Evolutionary conservation across 495 filamentous ascomycete species (phyloP), one percentile per base, ranked within the genome.

Genomic region (Daldinia bambusicola): DNA sequence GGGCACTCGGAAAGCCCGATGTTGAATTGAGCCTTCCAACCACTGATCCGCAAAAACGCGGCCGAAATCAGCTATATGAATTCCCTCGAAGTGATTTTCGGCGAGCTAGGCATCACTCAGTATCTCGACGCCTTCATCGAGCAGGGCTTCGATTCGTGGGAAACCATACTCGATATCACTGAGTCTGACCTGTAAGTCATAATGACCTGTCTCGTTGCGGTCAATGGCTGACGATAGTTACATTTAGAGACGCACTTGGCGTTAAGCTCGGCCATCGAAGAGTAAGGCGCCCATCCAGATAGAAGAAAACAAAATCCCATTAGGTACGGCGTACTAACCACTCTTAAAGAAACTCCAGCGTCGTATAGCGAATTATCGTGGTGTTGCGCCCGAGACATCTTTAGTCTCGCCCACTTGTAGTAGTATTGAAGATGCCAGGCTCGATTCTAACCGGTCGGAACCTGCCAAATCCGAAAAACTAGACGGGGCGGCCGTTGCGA

Each of bases 111-210:
- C 70, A 86, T 94, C 75, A 82, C 83, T 77, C 88, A 92, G 76
- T 94, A 94, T 77, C 84, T 91, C 61, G 83, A 89, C 60, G 76
- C 77, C 66, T 91, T 94, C 69, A 75, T 91, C 30, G 87, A 89
- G 16, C 91, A 93, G 75, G 91, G 91, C 18, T 94, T 94, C 74
- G 91, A 94, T 77, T 88, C 88, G 40, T 94, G 91, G 91, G 90
- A 93, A 38, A 92, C 90, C 5, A 85, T 93, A 48, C 80, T 92
- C 58, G 91, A 93, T 59, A 92, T 94, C 52, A 92, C 90, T 50
- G 91, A 94, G 78, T 89, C 90, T 41, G 91, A 94, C 78, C 82
- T 94, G 88, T 92, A 82, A 77, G 89, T 77, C 50, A 32, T 18
- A 22, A 7, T 26, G 50, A n/a, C 51, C 0, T 51, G 12, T 36